Base-by-base conservation (phyloP, 305 asterid genomes). In the Plantago coronopus region DNA sequence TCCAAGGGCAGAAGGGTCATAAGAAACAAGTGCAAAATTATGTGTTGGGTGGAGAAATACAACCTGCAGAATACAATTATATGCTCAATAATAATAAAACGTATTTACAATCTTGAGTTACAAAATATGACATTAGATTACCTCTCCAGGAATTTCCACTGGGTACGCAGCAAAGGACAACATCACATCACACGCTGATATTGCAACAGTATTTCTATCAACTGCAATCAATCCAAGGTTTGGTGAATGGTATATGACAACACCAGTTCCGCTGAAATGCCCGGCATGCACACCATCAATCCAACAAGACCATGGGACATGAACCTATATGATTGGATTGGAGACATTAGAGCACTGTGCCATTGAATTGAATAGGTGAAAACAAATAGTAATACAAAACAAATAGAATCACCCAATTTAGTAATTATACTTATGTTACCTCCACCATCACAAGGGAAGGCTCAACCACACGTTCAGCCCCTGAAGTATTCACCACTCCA, bases 91-190 rank as follows among this genome's bases (percentile, higher is more conserved):
- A 67, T 7, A 37, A 6, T 21, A 64, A 38, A 19, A 34, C 20
- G 48, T 61, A 17, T 27, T 45, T 44, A 48, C 48, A n/a, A 61
- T 60, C 25, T 47, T 59, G 44, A 47, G 59, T 57, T 48, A 59
- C 29, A 37, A 60, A 68, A 19, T n/a, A 58, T 48, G 20, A 1
- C 2, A 37, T 37, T 37, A 66, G 60, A 70, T 63, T 79, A 93
- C 99, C 95, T 94, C 96, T 68, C 96, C 99, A 31, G 95, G 95
- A 74, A 94, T 94, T 82, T 94, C 99, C 72, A 89, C 84, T 37
- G 99, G 97, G 74, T 85, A 94, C 67, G 99, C 99, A 74, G 99
- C 99, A 70, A 94, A 94, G 62, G 96, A 94, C 66, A 94, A 82
- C 99, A 94, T 89, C 70, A 94, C 85, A 74, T 94, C 99, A 58